Percentiles rank a stretch among this genome's conserved stretches.
phyloP scores from a whole-genome alignment of 495 filamentous ascomycete species.

The Hamigera avellanea region DNA sequence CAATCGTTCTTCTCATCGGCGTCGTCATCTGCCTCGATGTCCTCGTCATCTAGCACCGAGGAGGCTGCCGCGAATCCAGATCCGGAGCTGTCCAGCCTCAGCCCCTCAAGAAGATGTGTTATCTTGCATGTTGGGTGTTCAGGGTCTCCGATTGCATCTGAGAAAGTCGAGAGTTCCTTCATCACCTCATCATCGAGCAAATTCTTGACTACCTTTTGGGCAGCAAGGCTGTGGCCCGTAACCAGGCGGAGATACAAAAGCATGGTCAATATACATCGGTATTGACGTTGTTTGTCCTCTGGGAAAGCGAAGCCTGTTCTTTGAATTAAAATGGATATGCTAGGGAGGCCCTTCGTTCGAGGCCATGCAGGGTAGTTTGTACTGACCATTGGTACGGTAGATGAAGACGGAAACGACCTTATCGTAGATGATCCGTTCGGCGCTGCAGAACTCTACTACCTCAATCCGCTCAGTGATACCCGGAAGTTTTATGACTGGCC shows the following conservation, averaged over 20 bases:
- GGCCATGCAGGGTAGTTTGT: no score
- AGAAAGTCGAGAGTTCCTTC: constrained; percentile 14
- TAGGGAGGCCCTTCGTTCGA: no score
- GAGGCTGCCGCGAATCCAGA: background rate
- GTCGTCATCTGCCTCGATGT: constrained; percentile 3
- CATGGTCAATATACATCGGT: constrained; percentile 19
- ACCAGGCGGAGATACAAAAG: constrained; percentile 41
- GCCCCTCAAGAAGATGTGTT: background rate
- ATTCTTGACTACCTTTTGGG: constrained; percentile 32
- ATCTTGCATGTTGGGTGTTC: constrained; percentile 4
- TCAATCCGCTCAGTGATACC: constrained; percentile 19
- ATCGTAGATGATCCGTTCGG: constrained; percentile 40
- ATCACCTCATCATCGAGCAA: constrained; percentile 30
- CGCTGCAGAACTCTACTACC: constrained; percentile 27
- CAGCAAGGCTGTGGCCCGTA: constrained; percentile 36
- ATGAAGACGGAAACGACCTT: constrained; percentile 26
- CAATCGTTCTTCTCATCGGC: constrained; percentile 13
- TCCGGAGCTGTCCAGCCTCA: background rate
- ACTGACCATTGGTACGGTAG: constrained; percentile 20
- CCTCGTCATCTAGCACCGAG: background rate
- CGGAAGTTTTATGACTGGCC: constrained; percentile 46
- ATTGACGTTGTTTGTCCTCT: constrained; percentile 6
- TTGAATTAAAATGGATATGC: background rate
- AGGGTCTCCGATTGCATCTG: background rate
- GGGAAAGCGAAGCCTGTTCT: background rate